Percentiles rank a stretch among this genome's conserved stretches.
Conservation (phyloP, 345 rosid genomes). For the Pugionium dolabratum region DNA sequence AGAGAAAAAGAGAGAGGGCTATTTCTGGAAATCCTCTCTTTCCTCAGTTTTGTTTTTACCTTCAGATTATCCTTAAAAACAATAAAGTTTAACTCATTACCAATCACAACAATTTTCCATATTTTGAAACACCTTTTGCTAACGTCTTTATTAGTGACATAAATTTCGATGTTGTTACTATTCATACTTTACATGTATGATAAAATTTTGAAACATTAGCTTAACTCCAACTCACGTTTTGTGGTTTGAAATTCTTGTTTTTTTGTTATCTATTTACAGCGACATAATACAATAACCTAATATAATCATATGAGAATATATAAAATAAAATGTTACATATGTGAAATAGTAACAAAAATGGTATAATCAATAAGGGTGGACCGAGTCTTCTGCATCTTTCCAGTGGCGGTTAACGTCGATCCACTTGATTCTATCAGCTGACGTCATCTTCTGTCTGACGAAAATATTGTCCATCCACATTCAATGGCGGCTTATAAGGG, state of each 20-base stretch:
- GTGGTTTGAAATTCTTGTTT: background rate
- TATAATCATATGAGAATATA: too few relatives aligned
- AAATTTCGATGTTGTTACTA: background rate
- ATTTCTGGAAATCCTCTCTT: slow-evolving; percentile 1
- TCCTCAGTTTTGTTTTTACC: slow-evolving; percentile 6
- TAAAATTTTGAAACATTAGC: background rate
- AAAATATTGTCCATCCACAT: slow-evolving; percentile 27
- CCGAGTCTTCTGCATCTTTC: slow-evolving; percentile 36
- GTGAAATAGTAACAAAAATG: too few relatives aligned
- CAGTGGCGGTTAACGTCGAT: slow-evolving; percentile 36
- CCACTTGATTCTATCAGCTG: slow-evolving; percentile 35
- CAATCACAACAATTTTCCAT: background rate
- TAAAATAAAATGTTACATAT: too few relatives aligned
- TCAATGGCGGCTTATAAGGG: slow-evolving; percentile 33
- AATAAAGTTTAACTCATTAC: background rate
- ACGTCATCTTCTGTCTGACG: slow-evolving; percentile 35
- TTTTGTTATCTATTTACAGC: too few relatives aligned
- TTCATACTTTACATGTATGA: background rate
- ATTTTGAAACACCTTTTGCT: background rate
- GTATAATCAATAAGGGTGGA: background rate
- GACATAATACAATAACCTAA: too few relatives aligned
- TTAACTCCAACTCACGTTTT: slow-evolving; percentile 2
- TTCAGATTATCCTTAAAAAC: slow-evolving; percentile 19
- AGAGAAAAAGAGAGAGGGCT: background rate
- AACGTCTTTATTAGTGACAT: background rate